These are phyloP conservation scores for Fusarium annulatum DNA, from an alignment of 2,329 filamentous ascomycete genomes.

Conservation along the genomic window DNA sequence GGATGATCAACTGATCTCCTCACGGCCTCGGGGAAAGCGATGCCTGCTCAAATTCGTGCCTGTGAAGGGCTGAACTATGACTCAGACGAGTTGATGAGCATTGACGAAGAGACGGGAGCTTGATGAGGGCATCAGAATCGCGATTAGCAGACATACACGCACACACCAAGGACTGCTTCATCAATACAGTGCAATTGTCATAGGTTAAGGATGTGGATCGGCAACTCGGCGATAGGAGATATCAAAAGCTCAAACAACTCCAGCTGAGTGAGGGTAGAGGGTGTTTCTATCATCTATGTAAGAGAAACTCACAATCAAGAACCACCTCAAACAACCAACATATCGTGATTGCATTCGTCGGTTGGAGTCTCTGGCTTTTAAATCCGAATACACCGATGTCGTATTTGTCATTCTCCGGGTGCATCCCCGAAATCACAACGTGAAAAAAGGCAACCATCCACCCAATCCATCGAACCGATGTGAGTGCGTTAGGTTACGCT, in stretches of 20 bases:
- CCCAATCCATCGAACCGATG: not conserved
- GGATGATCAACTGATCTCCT: conserved; percentile 75
- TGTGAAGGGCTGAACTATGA: conserved; percentile 22
- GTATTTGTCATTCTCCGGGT: conserved; percentile 6
- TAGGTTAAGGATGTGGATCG: not conserved
- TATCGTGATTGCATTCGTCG: not conserved
- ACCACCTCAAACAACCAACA: not conserved
- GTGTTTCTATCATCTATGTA: not conserved
- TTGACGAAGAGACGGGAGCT: not conserved
- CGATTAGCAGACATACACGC: not conserved
- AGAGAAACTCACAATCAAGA: not conserved
- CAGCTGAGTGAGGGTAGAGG: not conserved
- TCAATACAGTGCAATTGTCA: not conserved
- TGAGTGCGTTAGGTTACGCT: not conserved
- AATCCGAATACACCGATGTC: conserved; percentile 13
- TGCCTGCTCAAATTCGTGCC: conserved; percentile 66
- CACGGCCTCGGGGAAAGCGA: conserved; percentile 68
- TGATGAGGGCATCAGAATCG: not conserved
- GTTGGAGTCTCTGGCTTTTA: conserved; percentile 4
- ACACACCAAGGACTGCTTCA: not conserved
- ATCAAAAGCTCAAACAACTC: not conserved
- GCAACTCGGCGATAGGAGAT: not conserved
- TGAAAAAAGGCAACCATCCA: not conserved
- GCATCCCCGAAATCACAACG: not conserved
- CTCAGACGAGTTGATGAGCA: not conserved